Conservation (phyloP, 768 basidiomycete genomes). For the Neoboletus magnificus region DNA sequence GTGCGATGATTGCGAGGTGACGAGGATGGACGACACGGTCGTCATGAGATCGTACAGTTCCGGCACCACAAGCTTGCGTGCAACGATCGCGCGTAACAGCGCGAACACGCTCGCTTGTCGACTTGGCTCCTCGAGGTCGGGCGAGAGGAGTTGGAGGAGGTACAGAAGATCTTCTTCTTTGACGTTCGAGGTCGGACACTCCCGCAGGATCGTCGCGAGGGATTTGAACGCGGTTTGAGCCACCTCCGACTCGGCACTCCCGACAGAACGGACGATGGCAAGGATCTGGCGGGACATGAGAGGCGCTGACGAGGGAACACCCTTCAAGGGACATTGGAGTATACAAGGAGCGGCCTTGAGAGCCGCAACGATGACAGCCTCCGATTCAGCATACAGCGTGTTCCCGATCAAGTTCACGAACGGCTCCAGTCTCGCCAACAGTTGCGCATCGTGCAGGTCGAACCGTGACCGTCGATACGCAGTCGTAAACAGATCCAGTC, state of each 20-base stretch:
- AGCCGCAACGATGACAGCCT: conserved; percentile 69
- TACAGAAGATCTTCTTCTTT: conserved; percentile 88
- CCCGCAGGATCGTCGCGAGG: conserved; percentile 85
- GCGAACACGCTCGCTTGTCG: conserved; percentile 86
- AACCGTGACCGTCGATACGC: conserved; percentile 85
- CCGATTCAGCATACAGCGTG: conserved; percentile 80
- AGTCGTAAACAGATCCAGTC: conserved; percentile 86
- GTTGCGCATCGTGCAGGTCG: conserved; percentile 70
- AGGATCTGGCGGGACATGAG: conserved; percentile 83
- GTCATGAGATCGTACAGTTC: conserved; percentile 99
- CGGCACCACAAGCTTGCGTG: conserved; percentile 87
- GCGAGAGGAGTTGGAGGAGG: conserved; percentile 79
- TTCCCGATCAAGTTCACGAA: conserved; percentile 88
- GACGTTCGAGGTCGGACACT: conserved; percentile 73
- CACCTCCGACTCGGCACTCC: conserved; percentile 86
- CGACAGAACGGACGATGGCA: conserved; percentile 74
- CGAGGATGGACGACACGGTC: conserved; percentile 84
- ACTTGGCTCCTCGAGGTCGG: conserved; percentile 86
- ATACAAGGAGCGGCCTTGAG: conserved; percentile 80
- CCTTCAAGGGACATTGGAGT: conserved; percentile 77
- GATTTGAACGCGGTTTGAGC: conserved; percentile 87
- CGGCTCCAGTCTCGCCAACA: conserved; percentile 80
- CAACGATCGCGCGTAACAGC: conserved; percentile 85
- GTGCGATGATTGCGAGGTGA: conserved; percentile 86
- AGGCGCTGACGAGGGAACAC: conserved; percentile 70